Percentiles rank a stretch among this genome's conserved stretches.
These are phyloP conservation scores for Corymbia citriodora DNA, from an alignment of 441 rosid species.

Conservation along the genomic window DNA sequence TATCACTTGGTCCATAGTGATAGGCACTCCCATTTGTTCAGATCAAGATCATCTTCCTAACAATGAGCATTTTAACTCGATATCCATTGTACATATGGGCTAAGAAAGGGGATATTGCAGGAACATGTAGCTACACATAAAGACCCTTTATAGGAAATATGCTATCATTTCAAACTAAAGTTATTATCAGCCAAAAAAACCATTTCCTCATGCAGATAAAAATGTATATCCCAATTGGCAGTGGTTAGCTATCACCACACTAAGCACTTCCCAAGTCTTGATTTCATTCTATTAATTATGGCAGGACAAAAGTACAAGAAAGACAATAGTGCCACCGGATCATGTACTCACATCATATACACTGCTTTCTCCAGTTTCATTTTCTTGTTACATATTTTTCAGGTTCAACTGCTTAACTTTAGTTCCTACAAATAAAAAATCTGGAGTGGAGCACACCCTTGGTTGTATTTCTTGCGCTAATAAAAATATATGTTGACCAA, in stretches of 20 bases:
- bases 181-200: background rate
- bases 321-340: background rate
- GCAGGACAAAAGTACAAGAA: background rate
- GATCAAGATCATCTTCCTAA: background rate
- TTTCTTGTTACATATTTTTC: background rate
- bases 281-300: background rate
- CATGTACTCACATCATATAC: background rate
- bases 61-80: background rate
- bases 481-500: background rate
- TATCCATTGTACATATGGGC: background rate
- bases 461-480: background rate
- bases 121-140: background rate
- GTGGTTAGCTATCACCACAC: background rate
- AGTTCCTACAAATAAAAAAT: background rate
- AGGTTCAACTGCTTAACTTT: background rate
- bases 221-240: background rate
- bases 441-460: background rate
- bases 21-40: background rate
- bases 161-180: background rate
- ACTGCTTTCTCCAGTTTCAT: background rate
- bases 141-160: background rate
- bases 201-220: background rate
- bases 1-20: background rate
- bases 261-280: background rate
- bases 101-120: background rate